A percentile compares a stretch with the other conserved stretches of the same genome.
These are phyloP conservation scores for Ulmus americana DNA, from an alignment of 331 rosid genomes.

Conservation along the genomic window DNA sequence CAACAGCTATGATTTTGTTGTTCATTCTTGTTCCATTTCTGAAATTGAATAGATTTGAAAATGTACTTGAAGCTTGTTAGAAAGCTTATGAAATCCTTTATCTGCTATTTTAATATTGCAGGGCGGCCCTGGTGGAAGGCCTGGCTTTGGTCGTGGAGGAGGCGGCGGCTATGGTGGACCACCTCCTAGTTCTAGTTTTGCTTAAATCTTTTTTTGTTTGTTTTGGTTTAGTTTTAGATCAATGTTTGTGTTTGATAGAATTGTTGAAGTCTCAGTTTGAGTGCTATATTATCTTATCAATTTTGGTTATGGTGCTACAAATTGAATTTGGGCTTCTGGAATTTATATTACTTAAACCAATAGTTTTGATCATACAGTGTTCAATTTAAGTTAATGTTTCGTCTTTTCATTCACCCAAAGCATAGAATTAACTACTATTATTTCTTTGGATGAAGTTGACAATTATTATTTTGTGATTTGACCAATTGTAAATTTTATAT, in stretches of 20 bases:
- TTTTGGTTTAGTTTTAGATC: neutral
- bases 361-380: neutral
- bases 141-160: slow-evolving; percentile 51
- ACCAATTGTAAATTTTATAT: too few relatives aligned
- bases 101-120: neutral
- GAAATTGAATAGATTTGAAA: too few relatives aligned
- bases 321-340: neutral
- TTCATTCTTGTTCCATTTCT: too few relatives aligned
- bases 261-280: neutral
- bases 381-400: too few relatives aligned
- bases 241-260: neutral
- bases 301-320: too few relatives aligned
- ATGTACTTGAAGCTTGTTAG: too few relatives aligned
- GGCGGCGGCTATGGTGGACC: slow-evolving; percentile 33
- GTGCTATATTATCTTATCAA: neutral
- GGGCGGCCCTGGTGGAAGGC: slow-evolving; percentile 43
- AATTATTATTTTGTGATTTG: too few relatives aligned
- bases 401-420: neutral
- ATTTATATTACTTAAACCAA: neutral
- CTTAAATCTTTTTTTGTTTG: slow-evolving; percentile 5
- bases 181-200: slow-evolving; percentile 15
- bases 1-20: too few relatives aligned
- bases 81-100: neutral
- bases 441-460: too few relatives aligned
- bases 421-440: too few relatives aligned